phyloP scores from a whole-genome alignment of 495 filamentous ascomycete species.

The Daldinia vernicosa region DNA sequence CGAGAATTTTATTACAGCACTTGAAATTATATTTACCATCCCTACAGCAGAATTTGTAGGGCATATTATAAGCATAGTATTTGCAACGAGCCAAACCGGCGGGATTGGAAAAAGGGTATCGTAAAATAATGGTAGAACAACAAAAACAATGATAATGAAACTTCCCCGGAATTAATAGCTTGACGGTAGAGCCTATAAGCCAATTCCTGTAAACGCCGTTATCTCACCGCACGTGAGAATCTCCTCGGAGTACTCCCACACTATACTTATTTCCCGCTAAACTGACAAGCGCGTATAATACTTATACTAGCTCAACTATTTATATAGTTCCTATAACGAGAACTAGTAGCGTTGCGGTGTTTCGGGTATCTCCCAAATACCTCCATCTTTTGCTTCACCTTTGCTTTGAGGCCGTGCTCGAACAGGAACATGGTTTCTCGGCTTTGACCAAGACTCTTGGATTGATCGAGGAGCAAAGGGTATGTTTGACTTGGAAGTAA shows the following conservation, averaged over 20 bases:
- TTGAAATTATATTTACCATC: conserved; percentile 1
- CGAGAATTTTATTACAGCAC: not conserved
- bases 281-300: not conserved
- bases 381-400: conserved; percentile 17
- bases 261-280: not conserved
- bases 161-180: not conserved
- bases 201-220: conserved; percentile 7
- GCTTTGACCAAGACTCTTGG: conserved; percentile 18
- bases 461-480: conserved; percentile 45
- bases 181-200: not conserved
- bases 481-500: conserved; percentile 48
- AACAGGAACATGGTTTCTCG: conserved; percentile 18
- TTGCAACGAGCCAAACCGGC: not conserved
- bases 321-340: not conserved
- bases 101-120: conserved; percentile 29
- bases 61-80: not conserved
- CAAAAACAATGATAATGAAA: no score
- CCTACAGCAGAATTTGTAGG: not conserved
- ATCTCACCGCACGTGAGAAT: conserved; percentile 12
- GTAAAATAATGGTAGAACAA: conserved; percentile 11
- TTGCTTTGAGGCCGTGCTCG: conserved; percentile 21
- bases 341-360: conserved; percentile 33
- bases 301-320: not conserved
- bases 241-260: not conserved
- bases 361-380: conserved; percentile 46